Evolutionary conservation across 2,329 filamentous ascomycete genomes (phyloP).

Genomic region (Magnaporthiopsis incrustans): DNA sequence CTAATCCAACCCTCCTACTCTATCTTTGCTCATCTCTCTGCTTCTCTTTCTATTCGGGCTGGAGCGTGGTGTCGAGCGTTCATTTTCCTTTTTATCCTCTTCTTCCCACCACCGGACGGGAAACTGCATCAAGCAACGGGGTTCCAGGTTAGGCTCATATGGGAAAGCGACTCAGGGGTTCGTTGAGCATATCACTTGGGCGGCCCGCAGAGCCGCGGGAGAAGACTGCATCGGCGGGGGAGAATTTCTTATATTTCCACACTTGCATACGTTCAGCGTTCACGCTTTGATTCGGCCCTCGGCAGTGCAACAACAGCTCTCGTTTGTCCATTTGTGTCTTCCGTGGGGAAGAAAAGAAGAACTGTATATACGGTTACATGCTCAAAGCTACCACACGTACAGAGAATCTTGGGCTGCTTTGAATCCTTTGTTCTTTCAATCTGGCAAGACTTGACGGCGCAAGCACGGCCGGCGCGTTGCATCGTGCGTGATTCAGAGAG

Average conservation of each 20-base stretch:
- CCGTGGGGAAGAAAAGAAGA: background rate
- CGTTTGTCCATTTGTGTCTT: background rate
- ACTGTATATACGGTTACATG: background rate
- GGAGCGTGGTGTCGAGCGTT: conserved; percentile 4
- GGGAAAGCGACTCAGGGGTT: background rate
- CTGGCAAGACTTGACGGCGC: background rate
- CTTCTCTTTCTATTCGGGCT: conserved; percentile 8
- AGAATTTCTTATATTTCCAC: background rate
- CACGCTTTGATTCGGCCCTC: background rate
- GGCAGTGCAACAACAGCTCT: background rate
- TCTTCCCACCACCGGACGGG: conserved; percentile 3
- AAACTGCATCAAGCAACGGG: conserved; percentile 10
- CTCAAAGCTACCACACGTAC: background rate
- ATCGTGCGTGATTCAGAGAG: background rate
- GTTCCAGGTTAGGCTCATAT: background rate
- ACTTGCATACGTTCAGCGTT: background rate
- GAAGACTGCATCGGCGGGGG: background rate
- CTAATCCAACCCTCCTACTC: too few relatives aligned
- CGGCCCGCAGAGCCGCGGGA: too few relatives aligned
- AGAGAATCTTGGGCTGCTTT: background rate
- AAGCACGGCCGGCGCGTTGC: background rate
- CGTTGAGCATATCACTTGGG: background rate
- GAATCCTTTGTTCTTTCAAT: background rate
- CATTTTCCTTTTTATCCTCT: conserved; percentile 3
- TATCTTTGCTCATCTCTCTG: background rate